Conservation (phyloP, 345 rosid genomes). For the Iberis pinnata region DNA sequence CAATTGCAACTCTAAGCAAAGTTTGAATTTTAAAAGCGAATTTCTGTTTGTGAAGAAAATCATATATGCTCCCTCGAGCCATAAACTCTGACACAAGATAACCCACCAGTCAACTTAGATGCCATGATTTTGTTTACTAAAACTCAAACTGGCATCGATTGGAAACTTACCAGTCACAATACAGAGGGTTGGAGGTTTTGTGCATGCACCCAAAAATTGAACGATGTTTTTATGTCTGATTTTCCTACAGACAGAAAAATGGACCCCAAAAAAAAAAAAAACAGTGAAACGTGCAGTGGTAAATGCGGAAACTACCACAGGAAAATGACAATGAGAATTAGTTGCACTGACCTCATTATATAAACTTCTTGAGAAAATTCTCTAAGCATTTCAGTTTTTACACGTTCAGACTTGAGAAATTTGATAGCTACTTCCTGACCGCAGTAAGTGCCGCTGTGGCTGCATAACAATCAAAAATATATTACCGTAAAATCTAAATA, state of each 20-base stretch:
- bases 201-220: constrained; percentile 94
- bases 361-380: constrained; percentile 95
- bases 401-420: constrained; percentile 77
- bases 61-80: constrained; percentile 85
- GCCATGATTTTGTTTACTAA: no score
- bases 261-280: not conserved
- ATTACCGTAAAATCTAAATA: no score
- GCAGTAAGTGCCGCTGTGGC: constrained; percentile 76
- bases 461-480: constrained; percentile 30
- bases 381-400: constrained; percentile 61
- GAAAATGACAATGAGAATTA: not conserved
- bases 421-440: constrained; percentile 97
- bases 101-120: no score
- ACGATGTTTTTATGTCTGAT: constrained; percentile 92
- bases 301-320: not conserved
- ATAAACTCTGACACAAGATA: constrained; percentile 89
- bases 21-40: constrained; percentile 72
- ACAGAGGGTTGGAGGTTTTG: constrained; percentile 76
- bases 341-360: constrained; percentile 70
- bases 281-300: not conserved
- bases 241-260: constrained; percentile 51
- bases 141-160: constrained; percentile 47
- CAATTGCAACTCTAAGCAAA: constrained; percentile 79
- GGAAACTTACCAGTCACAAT: constrained; percentile 71
- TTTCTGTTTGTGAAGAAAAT: constrained; percentile 75